These are phyloP conservation scores for Coemansia reversa DNA, from an alignment of 192 early-diverging fungal genomes.

Conservation along the genomic window DNA sequence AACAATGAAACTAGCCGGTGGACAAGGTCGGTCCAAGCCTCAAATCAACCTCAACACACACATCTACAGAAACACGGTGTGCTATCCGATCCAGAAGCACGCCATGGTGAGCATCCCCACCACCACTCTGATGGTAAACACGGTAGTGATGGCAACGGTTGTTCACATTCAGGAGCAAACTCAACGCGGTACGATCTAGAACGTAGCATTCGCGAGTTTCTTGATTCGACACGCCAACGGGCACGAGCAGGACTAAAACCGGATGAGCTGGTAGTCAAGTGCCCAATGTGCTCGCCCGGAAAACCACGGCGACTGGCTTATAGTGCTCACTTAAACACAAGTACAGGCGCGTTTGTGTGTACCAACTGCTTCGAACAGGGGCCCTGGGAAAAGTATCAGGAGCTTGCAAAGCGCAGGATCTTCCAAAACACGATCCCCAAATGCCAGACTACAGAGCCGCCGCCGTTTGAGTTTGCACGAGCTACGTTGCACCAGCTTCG, in stretches of 20 bases:
- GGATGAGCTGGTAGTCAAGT: constrained; percentile 55
- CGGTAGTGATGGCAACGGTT: not conserved
- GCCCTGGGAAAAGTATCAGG: constrained; percentile 59
- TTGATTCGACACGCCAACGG: constrained; percentile 42
- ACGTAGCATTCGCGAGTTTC: constrained; percentile 45
- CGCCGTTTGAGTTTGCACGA: constrained; percentile 43
- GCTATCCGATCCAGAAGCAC: not conserved
- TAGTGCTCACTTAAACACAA: constrained; percentile 55
- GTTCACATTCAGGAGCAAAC: not conserved
- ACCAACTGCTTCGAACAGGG: constrained; percentile 59
- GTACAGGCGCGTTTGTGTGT: constrained; percentile 60
- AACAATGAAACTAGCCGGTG: not conserved
- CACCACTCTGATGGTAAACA: not conserved
- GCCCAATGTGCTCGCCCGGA: constrained; percentile 51
- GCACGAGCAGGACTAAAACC: constrained; percentile 51
- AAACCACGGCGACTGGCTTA: constrained; percentile 56
- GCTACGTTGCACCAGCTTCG: constrained; percentile 19
- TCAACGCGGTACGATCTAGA: constrained; percentile 7
- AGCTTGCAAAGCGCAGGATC: constrained; percentile 41
- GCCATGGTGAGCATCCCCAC: constrained; percentile 1
- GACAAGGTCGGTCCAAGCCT: constrained; percentile 6
- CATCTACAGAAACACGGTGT: not conserved
- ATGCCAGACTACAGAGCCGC: constrained; percentile 14
- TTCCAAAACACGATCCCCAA: constrained; percentile 47
- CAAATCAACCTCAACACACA: not conserved